Percentiles rank a stretch among this genome's conserved stretches.
These are phyloP conservation scores for Moniliophthora roreri DNA, from an alignment of 1,284 basidiomycete genomes.

Conservation along the genomic window DNA sequence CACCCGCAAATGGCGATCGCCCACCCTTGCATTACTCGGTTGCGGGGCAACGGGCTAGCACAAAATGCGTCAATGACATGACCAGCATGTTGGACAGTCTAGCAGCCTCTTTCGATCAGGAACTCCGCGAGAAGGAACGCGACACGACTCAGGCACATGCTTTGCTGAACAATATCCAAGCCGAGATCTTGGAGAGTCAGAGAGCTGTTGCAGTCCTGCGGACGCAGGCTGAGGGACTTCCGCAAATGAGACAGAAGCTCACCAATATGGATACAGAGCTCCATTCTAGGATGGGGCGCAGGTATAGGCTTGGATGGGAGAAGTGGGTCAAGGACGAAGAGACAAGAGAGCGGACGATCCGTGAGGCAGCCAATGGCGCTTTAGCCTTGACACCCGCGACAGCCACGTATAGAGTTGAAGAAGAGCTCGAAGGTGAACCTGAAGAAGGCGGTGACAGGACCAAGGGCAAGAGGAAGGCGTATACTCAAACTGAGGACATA, in stretches of 20 bases:
- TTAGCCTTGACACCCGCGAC: constrained; percentile 44
- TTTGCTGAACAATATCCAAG: constrained; percentile 84
- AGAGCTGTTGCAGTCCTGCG: constrained; percentile 73
- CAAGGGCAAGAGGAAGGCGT: constrained; percentile 51
- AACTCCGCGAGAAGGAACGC: constrained; percentile 89
- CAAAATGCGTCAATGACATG: constrained; percentile 83
- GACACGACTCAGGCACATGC: constrained; percentile 91
- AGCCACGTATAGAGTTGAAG: constrained; percentile 43
- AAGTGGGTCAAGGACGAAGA: constrained; percentile 90
- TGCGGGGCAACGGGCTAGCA: constrained; percentile 86
- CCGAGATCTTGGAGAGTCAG: constrained; percentile 90
- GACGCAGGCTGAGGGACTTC: constrained; percentile 66
- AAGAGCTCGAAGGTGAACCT: constrained; percentile 34
- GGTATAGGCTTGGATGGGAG: constrained; percentile 87
- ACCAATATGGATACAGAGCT: constrained; percentile 69
- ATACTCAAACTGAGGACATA: constrained; percentile 53
- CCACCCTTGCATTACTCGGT: constrained; percentile 85
- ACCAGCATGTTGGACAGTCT: constrained; percentile 87
- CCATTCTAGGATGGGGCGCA: constrained; percentile 72
- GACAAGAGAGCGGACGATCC: constrained; percentile 64
- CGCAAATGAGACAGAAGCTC: constrained; percentile 62
- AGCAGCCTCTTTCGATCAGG: constrained; percentile 91
- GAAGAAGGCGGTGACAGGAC: constrained; percentile 25
- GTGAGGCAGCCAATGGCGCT: constrained; percentile 56
- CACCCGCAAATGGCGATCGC: constrained; percentile 53